Conservation (phyloP, 192 early-diverging fungal genomes). For the Oehlia diaphana region DNA sequence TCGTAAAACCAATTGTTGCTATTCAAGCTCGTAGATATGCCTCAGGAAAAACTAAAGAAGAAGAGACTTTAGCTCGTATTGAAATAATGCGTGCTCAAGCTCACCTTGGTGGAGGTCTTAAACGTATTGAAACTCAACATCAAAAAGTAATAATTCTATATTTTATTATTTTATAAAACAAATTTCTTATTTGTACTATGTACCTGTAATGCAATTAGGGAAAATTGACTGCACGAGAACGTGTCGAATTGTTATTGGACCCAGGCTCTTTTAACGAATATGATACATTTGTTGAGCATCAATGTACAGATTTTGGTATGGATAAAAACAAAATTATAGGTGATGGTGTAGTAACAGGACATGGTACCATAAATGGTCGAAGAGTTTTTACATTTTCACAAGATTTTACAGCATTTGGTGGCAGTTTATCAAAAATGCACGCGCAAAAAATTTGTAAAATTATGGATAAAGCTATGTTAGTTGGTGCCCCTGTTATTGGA, state of each 20-base stretch:
- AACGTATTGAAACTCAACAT: constrained; percentile 83
- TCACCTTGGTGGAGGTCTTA: constrained; percentile 74
- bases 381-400: constrained; percentile 90
- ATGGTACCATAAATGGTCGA: constrained; percentile 91
- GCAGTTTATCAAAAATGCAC: constrained; percentile 83
- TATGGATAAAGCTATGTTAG: constrained; percentile 90
- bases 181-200: neutral
- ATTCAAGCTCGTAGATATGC: neutral
- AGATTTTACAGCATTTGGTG: constrained; percentile 94
- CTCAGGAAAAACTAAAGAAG: constrained; percentile 26
- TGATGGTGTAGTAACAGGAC: constrained; percentile 95
- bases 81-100: constrained; percentile 73
- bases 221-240: constrained; percentile 92
- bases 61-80: constrained; percentile 49
- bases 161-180: neutral
- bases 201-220: constrained; percentile 50
- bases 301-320: constrained; percentile 91
- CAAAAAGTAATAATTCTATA: constrained; percentile 56
- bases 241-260: constrained; percentile 84
- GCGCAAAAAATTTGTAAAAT: constrained; percentile 92
- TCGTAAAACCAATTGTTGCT: neutral
- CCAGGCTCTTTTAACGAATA: constrained; percentile 84
- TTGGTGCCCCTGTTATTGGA: constrained; percentile 93
- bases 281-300: constrained; percentile 93
- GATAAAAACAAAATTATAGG: constrained; percentile 76